Conservation (phyloP, 768 basidiomycete species). For the Sporobolomyces roseus region DNA sequence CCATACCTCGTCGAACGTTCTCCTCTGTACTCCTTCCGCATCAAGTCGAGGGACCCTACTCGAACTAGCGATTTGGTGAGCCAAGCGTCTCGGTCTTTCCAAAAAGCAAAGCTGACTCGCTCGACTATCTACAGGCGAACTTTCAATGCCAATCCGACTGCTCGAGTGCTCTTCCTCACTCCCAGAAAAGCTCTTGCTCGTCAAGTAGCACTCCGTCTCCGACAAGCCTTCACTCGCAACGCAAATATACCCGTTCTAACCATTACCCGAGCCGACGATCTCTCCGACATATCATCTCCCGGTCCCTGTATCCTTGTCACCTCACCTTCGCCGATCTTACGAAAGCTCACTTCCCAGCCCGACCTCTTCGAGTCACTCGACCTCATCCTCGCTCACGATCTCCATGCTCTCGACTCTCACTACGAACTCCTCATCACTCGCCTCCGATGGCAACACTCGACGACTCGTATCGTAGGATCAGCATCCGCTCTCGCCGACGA, state of each 20-base stretch:
- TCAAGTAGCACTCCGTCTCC: conserved; percentile 45
- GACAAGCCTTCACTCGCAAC: conserved; percentile 36
- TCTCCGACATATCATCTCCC: conserved; percentile 6
- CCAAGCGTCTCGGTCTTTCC: too few relatives aligned
- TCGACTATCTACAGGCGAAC: conserved; percentile 22
- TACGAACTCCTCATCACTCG: conserved; percentile 82
- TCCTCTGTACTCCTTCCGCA: conserved; percentile 74
- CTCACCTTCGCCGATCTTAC: conserved; percentile 44
- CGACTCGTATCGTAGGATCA: conserved; percentile 70
- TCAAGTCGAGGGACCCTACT: conserved; percentile 75
- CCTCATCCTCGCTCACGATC: conserved; percentile 74
- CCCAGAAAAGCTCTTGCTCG: conserved; percentile 47
- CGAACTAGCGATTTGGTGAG: conserved; percentile 67
- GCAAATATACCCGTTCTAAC: conserved; percentile 35
- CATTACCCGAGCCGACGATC: conserved; percentile 16
- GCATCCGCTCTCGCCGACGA: conserved; percentile 76
- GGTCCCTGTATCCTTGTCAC: conserved; percentile 42
- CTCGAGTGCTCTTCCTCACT: conserved; percentile 47
- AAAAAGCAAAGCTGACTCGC: background rate
- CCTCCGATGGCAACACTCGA: conserved; percentile 61
- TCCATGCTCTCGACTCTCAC: conserved; percentile 72
- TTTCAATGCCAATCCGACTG: conserved; percentile 28
- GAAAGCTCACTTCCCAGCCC: conserved; percentile 24
- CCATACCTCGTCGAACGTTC: conserved; percentile 62
- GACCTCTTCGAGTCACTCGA: conserved; percentile 53